These are phyloP conservation scores for Niveomyces coronatus DNA, from an alignment of 2,329 filamentous ascomycete species.

Conservation along the genomic window DNA sequence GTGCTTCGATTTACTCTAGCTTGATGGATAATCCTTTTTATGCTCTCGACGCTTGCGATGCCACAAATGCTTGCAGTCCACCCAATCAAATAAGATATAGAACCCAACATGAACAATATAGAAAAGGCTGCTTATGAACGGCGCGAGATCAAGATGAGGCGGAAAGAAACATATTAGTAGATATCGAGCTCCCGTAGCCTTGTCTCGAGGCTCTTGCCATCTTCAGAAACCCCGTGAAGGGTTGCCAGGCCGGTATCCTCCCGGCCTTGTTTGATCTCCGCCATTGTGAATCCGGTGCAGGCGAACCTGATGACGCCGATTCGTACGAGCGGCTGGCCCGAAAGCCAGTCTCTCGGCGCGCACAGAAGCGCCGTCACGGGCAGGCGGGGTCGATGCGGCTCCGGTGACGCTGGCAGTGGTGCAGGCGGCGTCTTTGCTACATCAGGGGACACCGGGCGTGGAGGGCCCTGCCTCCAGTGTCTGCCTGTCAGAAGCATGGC, in stretches of 20 bases:
- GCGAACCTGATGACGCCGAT: slow-evolving; percentile 21
- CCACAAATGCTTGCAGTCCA: background rate
- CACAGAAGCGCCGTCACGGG: slow-evolving; percentile 7
- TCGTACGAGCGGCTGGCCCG: slow-evolving; percentile 19
- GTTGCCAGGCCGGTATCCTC: slow-evolving; percentile 13
- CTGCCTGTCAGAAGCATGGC: slow-evolving; percentile 6
- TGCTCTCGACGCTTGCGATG: background rate
- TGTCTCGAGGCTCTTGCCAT: slow-evolving; percentile 18
- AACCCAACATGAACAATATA: too few species aligned
- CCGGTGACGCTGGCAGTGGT: background rate
- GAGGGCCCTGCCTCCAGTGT: slow-evolving; percentile 5
- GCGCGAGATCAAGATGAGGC: too few species aligned
- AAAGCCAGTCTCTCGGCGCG: slow-evolving; percentile 14
- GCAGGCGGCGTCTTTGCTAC: background rate
- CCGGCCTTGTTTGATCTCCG: slow-evolving; percentile 13
- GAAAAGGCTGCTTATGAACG: too few species aligned
- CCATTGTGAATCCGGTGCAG: slow-evolving; percentile 16
- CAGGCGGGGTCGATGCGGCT: too few species aligned
- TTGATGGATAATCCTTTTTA: background rate
- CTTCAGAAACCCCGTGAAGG: slow-evolving; percentile 17
- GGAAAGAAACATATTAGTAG: too few species aligned
- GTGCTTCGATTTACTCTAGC: too few species aligned
- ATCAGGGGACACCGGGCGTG: background rate
- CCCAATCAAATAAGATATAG: too few species aligned
- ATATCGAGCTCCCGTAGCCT: slow-evolving; percentile 24